These are phyloP conservation scores for Agapanthus africanus DNA, from an alignment of 106 monocot genomes.

Conservation along the genomic window DNA sequence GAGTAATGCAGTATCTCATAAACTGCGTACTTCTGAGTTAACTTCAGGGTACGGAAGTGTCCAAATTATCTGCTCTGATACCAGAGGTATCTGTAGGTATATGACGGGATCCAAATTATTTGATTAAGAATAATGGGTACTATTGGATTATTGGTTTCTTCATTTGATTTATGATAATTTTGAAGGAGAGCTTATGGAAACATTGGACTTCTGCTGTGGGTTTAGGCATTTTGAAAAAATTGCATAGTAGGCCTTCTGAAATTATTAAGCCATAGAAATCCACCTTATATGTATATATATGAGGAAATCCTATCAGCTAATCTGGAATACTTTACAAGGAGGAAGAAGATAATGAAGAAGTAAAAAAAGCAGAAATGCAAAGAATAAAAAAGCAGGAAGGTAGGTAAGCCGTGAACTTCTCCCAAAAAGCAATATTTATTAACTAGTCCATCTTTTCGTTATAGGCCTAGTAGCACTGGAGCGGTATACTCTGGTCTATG, in stretches of 20 bases:
- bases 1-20: neutral
- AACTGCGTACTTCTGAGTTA: neutral
- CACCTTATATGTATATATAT: neutral
- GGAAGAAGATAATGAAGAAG: neutral
- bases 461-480: neutral
- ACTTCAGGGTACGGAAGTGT: no score
- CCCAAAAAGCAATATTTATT: neutral
- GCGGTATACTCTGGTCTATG: no score
- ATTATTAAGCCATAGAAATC: neutral
- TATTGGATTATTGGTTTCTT: no score
- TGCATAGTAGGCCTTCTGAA: neutral
- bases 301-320: neutral
- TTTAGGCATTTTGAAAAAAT: neutral
- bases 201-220: neutral
- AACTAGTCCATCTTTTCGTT: neutral
- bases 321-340: neutral
- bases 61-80: neutral
- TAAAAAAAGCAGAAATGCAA: neutral
- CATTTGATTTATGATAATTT: neutral
- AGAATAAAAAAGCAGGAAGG: neutral
- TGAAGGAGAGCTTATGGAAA: neutral
- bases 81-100: neutral
- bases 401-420: neutral
- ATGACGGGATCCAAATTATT: neutral
- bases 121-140: neutral